phyloP scores from a whole-genome alignment of 345 rosid species.

The Lagerstroemia speciosa region DNA sequence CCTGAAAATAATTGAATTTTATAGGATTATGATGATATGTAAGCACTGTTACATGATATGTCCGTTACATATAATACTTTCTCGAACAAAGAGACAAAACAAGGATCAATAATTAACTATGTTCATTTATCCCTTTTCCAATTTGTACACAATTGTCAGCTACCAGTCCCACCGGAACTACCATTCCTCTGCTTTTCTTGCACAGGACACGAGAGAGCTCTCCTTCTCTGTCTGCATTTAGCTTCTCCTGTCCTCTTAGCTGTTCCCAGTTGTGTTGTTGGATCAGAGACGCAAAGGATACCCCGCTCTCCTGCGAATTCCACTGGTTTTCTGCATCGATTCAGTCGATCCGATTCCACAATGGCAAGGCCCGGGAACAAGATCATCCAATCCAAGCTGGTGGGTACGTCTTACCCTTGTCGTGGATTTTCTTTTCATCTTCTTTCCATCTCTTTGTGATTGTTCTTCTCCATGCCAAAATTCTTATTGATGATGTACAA shows the following conservation, averaged over 20 bases:
- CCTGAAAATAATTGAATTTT: too few species aligned
- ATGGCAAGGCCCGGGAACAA: conserved; percentile 38
- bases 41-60: too few species aligned
- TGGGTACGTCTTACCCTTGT: conserved; percentile 27
- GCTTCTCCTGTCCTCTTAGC: not conserved
- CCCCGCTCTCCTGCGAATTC: too few species aligned
- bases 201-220: not conserved
- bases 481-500: not conserved
- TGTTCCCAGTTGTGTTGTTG: conserved; percentile 1
- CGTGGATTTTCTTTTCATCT: not conserved
- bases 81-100: not conserved
- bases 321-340: not conserved
- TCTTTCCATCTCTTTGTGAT: not conserved
- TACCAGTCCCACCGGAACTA: not conserved
- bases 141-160: not conserved
- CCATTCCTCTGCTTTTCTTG: not conserved
- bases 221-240: not conserved
- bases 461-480: not conserved
- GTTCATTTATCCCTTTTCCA: not conserved
- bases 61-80: too few species aligned
- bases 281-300: not conserved
- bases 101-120: not conserved
- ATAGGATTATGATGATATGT: too few species aligned
- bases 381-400: conserved; percentile 75
- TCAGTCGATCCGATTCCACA: not conserved